Evolutionary conservation across 2,329 filamentous ascomycete species (phyloP).

Genomic region (Diaporthe australafricana): DNA sequence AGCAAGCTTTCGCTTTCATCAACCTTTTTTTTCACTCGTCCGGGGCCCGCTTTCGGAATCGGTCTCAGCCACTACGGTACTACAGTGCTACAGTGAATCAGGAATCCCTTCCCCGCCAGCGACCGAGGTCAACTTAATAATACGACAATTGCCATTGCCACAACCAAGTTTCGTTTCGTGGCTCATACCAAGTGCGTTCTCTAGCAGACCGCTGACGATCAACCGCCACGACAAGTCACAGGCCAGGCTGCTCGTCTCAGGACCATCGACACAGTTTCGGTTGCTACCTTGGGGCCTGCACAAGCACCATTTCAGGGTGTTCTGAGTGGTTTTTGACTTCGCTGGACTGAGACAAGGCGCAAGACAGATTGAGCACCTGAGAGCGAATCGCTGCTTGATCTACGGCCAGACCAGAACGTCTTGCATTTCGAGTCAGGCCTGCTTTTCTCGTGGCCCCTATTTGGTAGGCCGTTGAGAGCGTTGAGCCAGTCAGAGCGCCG

Average conservation of each 20-base stretch:
- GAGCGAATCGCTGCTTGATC: slow-evolving; percentile 31
- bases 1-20: slow-evolving; percentile 9
- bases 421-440: slow-evolving; percentile 36
- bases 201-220: slow-evolving; percentile 4
- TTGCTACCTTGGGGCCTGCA: slow-evolving; percentile 1
- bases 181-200: slow-evolving; percentile 6
- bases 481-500: slow-evolving; percentile 36
- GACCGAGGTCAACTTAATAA: slow-evolving; percentile 1
- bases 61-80: slow-evolving; percentile 37
- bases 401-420: slow-evolving; percentile 34
- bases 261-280: slow-evolving; percentile 2
- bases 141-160: slow-evolving; percentile 20
- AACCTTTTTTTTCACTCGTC: not conserved
- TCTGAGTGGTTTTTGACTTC: slow-evolving; percentile 23
- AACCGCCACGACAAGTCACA: slow-evolving; percentile 18
- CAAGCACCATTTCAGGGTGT: slow-evolving; percentile 9
- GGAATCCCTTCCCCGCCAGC: slow-evolving; percentile 5
- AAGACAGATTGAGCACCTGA: slow-evolving; percentile 34
- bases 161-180: slow-evolving; percentile 22
- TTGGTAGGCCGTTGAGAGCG: slow-evolving; percentile 27
- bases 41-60: slow-evolving; percentile 35
- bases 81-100: too few relatives aligned
- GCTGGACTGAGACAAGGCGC: slow-evolving; percentile 35
- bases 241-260: slow-evolving; percentile 17
- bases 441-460: slow-evolving; percentile 36